phyloP scores from a whole-genome alignment of 2,329 filamentous ascomycete species.

The Claviceps cyperi region DNA sequence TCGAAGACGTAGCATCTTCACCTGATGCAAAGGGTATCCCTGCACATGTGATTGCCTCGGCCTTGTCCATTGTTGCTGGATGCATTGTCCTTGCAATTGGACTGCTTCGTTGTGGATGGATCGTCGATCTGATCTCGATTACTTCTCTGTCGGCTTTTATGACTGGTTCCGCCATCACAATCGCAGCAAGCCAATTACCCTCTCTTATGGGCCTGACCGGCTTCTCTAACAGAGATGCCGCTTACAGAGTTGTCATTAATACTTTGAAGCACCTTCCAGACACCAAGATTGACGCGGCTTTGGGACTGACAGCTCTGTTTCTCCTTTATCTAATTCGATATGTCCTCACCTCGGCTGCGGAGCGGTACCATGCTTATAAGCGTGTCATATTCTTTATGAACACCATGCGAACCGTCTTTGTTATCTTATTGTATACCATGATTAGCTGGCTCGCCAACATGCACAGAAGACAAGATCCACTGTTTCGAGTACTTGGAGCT shows the following conservation, averaged over 20 bases:
- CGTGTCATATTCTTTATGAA: slow-evolving; percentile 82
- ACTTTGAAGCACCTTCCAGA: slow-evolving; percentile 56
- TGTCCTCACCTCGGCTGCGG: slow-evolving; percentile 49
- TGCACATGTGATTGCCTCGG: slow-evolving; percentile 58
- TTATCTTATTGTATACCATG: slow-evolving; percentile 83
- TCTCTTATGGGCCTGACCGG: slow-evolving; percentile 64
- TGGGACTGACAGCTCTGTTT: slow-evolving; percentile 70
- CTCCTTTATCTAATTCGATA: slow-evolving; percentile 65
- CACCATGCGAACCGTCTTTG: slow-evolving; percentile 78
- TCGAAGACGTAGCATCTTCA: slow-evolving; percentile 44
- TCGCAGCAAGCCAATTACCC: slow-evolving; percentile 71
- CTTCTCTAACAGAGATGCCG: slow-evolving; percentile 61
- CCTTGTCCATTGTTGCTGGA: slow-evolving; percentile 64
- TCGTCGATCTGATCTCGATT: slow-evolving; percentile 86
- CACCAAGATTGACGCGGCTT: slow-evolving; percentile 63
- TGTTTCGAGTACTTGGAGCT: slow-evolving; percentile 58
- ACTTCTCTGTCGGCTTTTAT: slow-evolving; percentile 89
- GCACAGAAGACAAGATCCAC: slow-evolving; percentile 44
- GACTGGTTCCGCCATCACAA: slow-evolving; percentile 88
- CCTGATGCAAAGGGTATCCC: slow-evolving; percentile 37
- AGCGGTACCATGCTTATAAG: slow-evolving; percentile 51
- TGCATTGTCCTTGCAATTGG: slow-evolving; percentile 67
- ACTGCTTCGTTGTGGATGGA: slow-evolving; percentile 67
- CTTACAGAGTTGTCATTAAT: slow-evolving; percentile 75
- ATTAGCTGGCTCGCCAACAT: slow-evolving; percentile 78